Conservation (phyloP, 768 basidiomycete genomes). For the Xanthoconium purpureum region DNA sequence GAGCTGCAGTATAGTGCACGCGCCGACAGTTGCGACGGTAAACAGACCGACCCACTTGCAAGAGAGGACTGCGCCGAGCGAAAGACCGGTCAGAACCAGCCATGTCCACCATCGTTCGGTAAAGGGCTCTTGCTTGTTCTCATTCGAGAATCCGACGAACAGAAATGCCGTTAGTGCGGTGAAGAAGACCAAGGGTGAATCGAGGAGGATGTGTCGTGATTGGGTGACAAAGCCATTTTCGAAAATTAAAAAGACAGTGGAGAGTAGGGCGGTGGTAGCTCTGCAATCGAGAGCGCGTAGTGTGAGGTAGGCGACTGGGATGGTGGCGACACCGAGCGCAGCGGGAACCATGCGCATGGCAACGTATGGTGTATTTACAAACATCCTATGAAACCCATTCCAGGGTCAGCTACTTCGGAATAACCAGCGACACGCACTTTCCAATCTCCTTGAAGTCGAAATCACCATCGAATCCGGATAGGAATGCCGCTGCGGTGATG, state of each 20-base stretch:
- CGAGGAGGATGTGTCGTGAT: slow-evolving; percentile 94
- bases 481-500: slow-evolving; percentile 85
- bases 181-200: slow-evolving; percentile 98
- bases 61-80: slow-evolving; percentile 87
- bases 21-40: slow-evolving; percentile 91
- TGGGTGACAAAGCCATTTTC: slow-evolving; percentile 97
- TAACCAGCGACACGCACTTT: slow-evolving; percentile 57
- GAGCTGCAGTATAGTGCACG: slow-evolving; percentile 79
- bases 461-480: slow-evolving; percentile 85
- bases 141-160: slow-evolving; percentile 90
- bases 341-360: slow-evolving; percentile 98
- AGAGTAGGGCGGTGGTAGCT: slow-evolving; percentile 88
- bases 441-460: slow-evolving; percentile 99
- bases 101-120: slow-evolving; percentile 89
- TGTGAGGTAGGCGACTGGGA: slow-evolving; percentile 91
- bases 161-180: slow-evolving; percentile 85
- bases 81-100: slow-evolving; percentile 82
- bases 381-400: slow-evolving; percentile 50
- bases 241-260: slow-evolving; percentile 88
- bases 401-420: neutral
- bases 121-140: slow-evolving; percentile 83
- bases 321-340: slow-evolving; percentile 79
- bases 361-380: slow-evolving; percentile 88
- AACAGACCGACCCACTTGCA: slow-evolving; percentile 99
- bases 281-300: slow-evolving; percentile 90